These are phyloP conservation scores for Macrocystidia cucumis DNA, from an alignment of 1,284 basidiomycete genomes.

Conservation along the genomic window DNA sequence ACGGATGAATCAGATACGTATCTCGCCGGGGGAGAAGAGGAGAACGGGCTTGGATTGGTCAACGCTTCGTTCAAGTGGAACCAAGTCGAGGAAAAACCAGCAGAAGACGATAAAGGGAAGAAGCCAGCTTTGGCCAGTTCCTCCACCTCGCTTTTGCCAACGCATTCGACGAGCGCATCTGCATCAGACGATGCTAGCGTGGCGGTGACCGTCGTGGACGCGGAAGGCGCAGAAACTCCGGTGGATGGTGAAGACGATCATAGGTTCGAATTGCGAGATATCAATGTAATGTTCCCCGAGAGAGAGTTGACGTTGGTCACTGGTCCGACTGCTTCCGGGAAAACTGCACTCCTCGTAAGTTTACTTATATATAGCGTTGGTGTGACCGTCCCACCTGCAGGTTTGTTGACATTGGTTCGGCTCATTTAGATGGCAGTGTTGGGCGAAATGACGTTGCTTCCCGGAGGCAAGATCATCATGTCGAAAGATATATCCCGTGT, in stretches of 20 bases:
- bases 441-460: conserved; percentile 52
- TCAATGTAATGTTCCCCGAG: conserved; percentile 64
- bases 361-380: too few relatives aligned
- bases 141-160: neutral
- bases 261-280: conserved; percentile 58
- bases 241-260: conserved; percentile 26
- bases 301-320: conserved; percentile 58
- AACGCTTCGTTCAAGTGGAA: conserved; percentile 71
- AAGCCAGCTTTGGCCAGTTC: too few relatives aligned
- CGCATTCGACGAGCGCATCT: neutral
- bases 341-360: conserved; percentile 63
- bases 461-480: conserved; percentile 44
- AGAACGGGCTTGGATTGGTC: conserved; percentile 51
- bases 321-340: conserved; percentile 75
- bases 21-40: conserved; percentile 17
- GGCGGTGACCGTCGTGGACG: conserved; percentile 9
- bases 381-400: neutral
- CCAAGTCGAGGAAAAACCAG: conserved; percentile 34
- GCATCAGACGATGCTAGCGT: conserved; percentile 15
- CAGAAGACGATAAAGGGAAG: conserved; percentile 12
- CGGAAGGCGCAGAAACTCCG: conserved; percentile 7
- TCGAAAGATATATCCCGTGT: conserved; percentile 53
- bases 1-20: too few relatives aligned
- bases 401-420: conserved; percentile 3
- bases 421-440: conserved; percentile 50